Conservation (phyloP, 2,329 filamentous ascomycete species). For the Knoxdaviesia capensis region DNA sequence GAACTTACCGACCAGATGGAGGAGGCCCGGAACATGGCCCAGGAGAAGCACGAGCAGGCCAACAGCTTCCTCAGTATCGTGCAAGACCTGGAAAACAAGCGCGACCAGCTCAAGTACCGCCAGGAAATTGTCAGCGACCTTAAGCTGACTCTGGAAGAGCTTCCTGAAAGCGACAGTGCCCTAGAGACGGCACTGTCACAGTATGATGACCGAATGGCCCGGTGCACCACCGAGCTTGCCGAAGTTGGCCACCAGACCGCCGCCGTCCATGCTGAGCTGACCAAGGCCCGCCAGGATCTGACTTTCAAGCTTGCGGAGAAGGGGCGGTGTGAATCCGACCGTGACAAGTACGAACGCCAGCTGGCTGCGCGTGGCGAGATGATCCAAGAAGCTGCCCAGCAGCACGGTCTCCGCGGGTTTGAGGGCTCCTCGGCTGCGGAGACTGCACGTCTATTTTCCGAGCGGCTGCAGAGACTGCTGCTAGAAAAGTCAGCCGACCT, state of each 20-base stretch:
- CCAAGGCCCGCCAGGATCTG: constrained; percentile 21
- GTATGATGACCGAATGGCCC: constrained; percentile 55
- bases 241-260: constrained; percentile 43
- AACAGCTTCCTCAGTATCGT: constrained; percentile 57
- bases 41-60: constrained; percentile 50
- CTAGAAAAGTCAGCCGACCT: constrained; percentile 63
- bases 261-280: constrained; percentile 34
- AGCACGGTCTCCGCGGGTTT: constrained; percentile 66
- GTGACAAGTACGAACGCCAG: constrained; percentile 70
- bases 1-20: constrained; percentile 39
- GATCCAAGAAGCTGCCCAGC: constrained; percentile 57
- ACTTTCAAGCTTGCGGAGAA: constrained; percentile 39
- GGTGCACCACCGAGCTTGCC: constrained; percentile 43
- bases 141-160: constrained; percentile 51
- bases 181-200: constrained; percentile 52
- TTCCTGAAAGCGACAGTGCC: constrained; percentile 59
- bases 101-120: constrained; percentile 50
- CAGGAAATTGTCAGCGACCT: constrained; percentile 52
- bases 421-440: constrained; percentile 55
- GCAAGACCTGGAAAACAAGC: constrained; percentile 55
- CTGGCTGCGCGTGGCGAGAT: constrained; percentile 49
- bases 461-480: constrained; percentile 52
- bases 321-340: constrained; percentile 69
- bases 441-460: constrained; percentile 55
- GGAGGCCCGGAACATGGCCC: constrained; percentile 33